Percentiles rank a stretch among this genome's conserved stretches.
Evolutionary conservation across 495 filamentous ascomycete genomes (phyloP).

Genomic region (Tuber melanosporum): DNA sequence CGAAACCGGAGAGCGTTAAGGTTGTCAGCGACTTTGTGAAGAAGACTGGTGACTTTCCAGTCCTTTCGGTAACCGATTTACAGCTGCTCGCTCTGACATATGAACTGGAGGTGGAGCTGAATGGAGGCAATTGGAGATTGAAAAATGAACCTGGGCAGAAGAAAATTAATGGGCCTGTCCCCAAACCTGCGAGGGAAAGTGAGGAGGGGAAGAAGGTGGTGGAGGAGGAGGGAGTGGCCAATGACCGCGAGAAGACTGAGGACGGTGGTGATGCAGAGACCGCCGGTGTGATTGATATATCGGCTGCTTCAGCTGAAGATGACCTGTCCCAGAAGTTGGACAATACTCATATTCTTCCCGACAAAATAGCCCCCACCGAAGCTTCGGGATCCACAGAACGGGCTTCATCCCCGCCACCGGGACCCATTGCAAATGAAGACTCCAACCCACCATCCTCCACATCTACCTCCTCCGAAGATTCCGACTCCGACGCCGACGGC

Average conservation of each 20-base stretch:
- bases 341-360: constrained; percentile 22
- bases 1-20: constrained; percentile 66
- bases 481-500: constrained; percentile 60
- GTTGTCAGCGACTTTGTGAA: constrained; percentile 77
- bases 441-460: neutral
- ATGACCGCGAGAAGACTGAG: constrained; percentile 9
- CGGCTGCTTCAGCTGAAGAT: constrained; percentile 24
- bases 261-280: constrained; percentile 23
- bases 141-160: constrained; percentile 73
- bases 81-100: constrained; percentile 84
- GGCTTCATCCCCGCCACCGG: neutral
- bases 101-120: constrained; percentile 78
- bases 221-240: constrained; percentile 30
- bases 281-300: constrained; percentile 42
- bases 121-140: constrained; percentile 75
- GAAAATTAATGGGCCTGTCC: constrained; percentile 61
- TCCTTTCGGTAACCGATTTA: constrained; percentile 80
- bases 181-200: constrained; percentile 32
- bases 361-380: constrained; percentile 15
- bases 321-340: neutral
- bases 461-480: constrained; percentile 41
- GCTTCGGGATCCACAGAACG: neutral
- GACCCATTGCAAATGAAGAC: neutral
- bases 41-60: constrained; percentile 80
- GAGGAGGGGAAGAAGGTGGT: constrained; percentile 5